Evolutionary conservation across 257 asterid genomes (phyloP), one percentile per base, ranked within the genome.

Genomic region (Fraxinus pennsylvanica): DNA sequence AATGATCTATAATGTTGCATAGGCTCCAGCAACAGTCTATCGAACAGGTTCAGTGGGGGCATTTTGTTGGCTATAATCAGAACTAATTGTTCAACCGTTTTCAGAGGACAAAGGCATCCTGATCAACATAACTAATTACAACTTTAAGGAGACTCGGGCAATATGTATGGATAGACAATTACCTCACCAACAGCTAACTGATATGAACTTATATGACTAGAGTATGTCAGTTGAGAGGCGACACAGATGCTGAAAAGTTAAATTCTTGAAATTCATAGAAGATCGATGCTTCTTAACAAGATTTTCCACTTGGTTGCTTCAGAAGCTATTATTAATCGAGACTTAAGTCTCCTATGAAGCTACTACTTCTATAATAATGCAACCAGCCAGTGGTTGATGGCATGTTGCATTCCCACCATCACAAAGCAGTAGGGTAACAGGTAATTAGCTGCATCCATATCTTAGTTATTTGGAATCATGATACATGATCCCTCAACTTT

Each of bases 401-500:
- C 61, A 5, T 50, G 61, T 17, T 50, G 61, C 61, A 50, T 50
- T 50, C 61, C 61, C 17, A 17, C 61, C 61, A 17, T 50, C 21
- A 50, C 61, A 50, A 17, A 50, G 22, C 19, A 50, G 61, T 50
- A 50, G 19, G 19, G 21, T 50, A 15, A 50, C 17, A 13, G 8
- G 19, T 15, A 50, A 50, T 50, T 50, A 17, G 22, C 61, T 15
- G 61, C 19, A 1, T 50, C 17, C 19, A 50, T 17, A 50, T 50
- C 61, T 50, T 15, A 50, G 50, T 43, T 43, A 43, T 43, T 39
- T 10, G 50, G 17, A 43, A 43, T 14, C 50, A 10, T 43, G 50
- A 43, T 43, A 43, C 65, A 54, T 9, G 32, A 59, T 59, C 68
- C 68, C 68, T 59, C 68, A 59, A 59, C 68, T 59, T 59, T 59